Conservation (phyloP, 768 basidiomycete genomes). For the Naematelia aurantialba region DNA sequence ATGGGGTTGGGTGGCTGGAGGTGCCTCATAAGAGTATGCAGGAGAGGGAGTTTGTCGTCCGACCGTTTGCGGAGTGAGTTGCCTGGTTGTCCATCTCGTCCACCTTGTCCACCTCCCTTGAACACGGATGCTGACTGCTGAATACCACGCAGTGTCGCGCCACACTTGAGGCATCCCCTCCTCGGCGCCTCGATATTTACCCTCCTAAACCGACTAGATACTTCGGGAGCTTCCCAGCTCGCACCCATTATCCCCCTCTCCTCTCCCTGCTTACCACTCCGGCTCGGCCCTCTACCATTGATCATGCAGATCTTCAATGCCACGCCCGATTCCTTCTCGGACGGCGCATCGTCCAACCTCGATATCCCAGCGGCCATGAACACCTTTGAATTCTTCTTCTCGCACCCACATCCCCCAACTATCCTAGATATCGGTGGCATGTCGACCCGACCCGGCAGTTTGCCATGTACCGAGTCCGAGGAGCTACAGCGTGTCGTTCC, state of each 20-base stretch:
- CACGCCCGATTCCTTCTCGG: constrained; percentile 95
- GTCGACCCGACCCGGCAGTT: constrained; percentile 72
- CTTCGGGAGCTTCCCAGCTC: constrained; percentile 14
- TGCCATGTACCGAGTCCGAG: constrained; percentile 60
- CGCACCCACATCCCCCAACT: constrained; percentile 54
- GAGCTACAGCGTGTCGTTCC: constrained; percentile 73
- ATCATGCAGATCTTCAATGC: constrained; percentile 90
- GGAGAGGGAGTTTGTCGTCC: constrained; percentile 88
- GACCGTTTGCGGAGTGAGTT: constrained; percentile 80
- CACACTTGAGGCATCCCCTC: constrained; percentile 65
- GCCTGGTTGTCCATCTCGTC: neutral
- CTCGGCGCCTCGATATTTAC: constrained; percentile 54
- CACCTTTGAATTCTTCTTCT: constrained; percentile 38
- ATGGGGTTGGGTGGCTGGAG: constrained; percentile 60
- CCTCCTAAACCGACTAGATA: constrained; percentile 50
- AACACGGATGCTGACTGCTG: constrained; percentile 1
- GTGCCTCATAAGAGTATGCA: constrained; percentile 76
- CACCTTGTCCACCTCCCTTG: no score
- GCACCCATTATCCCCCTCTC: constrained; percentile 43
- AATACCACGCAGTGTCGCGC: constrained; percentile 65
- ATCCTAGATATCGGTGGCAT: constrained; percentile 93
- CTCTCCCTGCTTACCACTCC: constrained; percentile 21
- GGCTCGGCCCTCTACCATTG: constrained; percentile 45
- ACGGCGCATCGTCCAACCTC: constrained; percentile 63
- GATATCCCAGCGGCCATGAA: constrained; percentile 58